Evolutionary conservation across 345 rosid species (phyloP).

Genomic region (Physaria fendleri): DNA sequence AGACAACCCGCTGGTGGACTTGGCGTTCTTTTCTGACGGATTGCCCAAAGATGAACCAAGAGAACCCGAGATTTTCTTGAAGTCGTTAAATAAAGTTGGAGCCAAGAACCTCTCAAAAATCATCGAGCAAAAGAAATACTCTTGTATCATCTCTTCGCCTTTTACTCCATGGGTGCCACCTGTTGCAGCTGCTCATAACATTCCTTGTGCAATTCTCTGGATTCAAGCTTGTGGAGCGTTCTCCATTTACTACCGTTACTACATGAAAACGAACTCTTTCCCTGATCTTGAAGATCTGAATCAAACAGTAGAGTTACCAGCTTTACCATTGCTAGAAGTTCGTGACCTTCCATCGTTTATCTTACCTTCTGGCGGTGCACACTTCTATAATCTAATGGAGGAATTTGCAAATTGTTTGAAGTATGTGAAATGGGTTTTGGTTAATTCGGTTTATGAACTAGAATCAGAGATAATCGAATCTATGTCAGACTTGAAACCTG

Average conservation of each 20-base stretch:
- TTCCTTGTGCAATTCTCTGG: constrained; percentile 52
- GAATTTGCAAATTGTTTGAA: constrained; percentile 27
- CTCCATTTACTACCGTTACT: constrained; percentile 39
- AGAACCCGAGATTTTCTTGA: background rate
- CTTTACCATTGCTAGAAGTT: constrained; percentile 31
- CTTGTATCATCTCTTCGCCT: constrained; percentile 35
- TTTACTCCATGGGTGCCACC: constrained; percentile 48
- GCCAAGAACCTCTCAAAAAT: constrained; percentile 31
- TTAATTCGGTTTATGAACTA: constrained; percentile 40
- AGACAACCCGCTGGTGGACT: background rate
- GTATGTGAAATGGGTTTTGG: constrained; percentile 47
- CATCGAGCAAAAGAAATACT: constrained; percentile 15
- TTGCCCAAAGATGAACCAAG: constrained; percentile 28
- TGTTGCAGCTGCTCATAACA: constrained; percentile 31
- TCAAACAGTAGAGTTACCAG: constrained; percentile 28
- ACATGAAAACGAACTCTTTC: constrained; percentile 25
- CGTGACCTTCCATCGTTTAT: constrained; percentile 47
- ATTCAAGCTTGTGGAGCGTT: constrained; percentile 38
- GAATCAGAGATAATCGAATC: constrained; percentile 37
- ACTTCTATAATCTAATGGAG: background rate
- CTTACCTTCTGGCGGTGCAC: constrained; percentile 21
- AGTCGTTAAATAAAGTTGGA: constrained; percentile 28
- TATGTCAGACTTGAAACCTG: constrained; percentile 17
- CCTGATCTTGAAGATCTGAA: constrained; percentile 26
- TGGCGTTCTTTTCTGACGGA: constrained; percentile 45